A percentile compares a stretch with the other conserved stretches of the same genome.
phyloP scores from a whole-genome alignment of 2,329 filamentous ascomycete species.

The Fusarium sp. region DNA sequence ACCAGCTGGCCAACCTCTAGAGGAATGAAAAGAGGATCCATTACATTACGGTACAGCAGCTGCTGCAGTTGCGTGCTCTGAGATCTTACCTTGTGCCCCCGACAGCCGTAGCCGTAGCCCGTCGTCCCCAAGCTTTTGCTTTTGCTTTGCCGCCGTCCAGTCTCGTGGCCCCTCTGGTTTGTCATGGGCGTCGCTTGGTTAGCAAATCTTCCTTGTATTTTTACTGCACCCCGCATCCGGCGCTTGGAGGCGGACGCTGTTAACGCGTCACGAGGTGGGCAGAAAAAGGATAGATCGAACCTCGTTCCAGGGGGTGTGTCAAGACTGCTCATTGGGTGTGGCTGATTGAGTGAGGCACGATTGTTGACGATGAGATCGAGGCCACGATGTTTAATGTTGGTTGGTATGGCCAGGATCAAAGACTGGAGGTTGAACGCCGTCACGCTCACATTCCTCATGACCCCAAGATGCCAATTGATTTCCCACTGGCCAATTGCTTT shows the following conservation, averaged over 20 bases:
- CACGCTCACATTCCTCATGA: slow-evolving; percentile 22
- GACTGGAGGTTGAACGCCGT: slow-evolving; percentile 8
- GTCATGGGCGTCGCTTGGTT: slow-evolving; percentile 47
- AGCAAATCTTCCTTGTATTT: slow-evolving; percentile 46
- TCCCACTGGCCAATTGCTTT: slow-evolving; percentile 4
- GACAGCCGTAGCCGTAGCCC: slow-evolving; percentile 7
- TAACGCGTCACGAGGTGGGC: slow-evolving; percentile 49
- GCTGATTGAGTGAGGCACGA: slow-evolving; percentile 23
- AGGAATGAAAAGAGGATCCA: slow-evolving; percentile 31
- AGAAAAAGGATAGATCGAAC: slow-evolving; percentile 40
- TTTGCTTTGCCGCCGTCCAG: slow-evolving; percentile 25
- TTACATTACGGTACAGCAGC: slow-evolving; percentile 29
- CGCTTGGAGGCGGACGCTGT: slow-evolving; percentile 42
- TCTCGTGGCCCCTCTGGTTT: slow-evolving; percentile 50
- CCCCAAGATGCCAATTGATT: slow-evolving; percentile 8
- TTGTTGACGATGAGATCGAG: slow-evolving; percentile 21
- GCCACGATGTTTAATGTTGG: slow-evolving; percentile 28
- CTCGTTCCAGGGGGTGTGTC: slow-evolving; percentile 30
- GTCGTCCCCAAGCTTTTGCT: slow-evolving; percentile 24
- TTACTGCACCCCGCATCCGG: slow-evolving; percentile 50
- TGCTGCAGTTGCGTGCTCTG: slow-evolving; percentile 38
- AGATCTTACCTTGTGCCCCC: slow-evolving; percentile 21
- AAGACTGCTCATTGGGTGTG: slow-evolving; percentile 18
- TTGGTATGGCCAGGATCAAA: slow-evolving; percentile 9
- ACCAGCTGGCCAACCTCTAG: slow-evolving; percentile 39